These are phyloP conservation scores for Mycena sanguinolenta DNA, from an alignment of 768 basidiomycete species.

Conservation along the genomic window DNA sequence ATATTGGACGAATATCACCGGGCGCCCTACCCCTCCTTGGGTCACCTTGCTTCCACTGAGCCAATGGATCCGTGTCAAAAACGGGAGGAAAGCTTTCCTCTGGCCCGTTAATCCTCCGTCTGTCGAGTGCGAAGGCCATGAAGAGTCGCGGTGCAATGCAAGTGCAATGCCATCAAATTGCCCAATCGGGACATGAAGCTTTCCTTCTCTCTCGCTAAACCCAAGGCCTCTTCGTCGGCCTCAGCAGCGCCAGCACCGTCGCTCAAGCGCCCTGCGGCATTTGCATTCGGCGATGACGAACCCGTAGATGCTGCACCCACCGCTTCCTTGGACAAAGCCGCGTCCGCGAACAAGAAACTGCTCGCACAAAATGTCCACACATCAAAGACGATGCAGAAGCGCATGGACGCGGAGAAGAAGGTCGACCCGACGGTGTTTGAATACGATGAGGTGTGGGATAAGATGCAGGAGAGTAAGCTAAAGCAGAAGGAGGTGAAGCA, in stretches of 20 bases:
- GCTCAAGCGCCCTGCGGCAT: constrained; percentile 72
- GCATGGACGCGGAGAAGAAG: constrained; percentile 82
- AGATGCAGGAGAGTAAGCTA: constrained; percentile 90
- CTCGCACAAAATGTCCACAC: constrained; percentile 70
- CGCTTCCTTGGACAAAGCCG: constrained; percentile 54
- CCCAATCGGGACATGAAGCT: constrained; percentile 75
- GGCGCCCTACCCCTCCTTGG: constrained; percentile 66
- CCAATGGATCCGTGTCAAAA: constrained; percentile 61
- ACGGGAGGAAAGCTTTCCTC: constrained; percentile 82
- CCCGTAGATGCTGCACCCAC: constrained; percentile 63
- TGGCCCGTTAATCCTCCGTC: constrained; percentile 92
- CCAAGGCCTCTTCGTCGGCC: constrained; percentile 65
- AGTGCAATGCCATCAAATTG: neutral
- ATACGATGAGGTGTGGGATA: constrained; percentile 97
- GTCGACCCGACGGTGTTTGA: constrained; percentile 89
- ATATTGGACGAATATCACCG: constrained; percentile 86
- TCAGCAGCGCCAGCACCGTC: constrained; percentile 58
- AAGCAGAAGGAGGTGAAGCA: constrained; percentile 84
- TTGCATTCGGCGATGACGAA: constrained; percentile 75
- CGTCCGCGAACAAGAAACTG: constrained; percentile 66
- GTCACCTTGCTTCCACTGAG: constrained; percentile 50
- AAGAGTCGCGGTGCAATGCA: neutral
- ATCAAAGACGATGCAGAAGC: constrained; percentile 76
- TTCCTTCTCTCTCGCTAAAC: constrained; percentile 85
- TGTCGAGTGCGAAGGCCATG: constrained; percentile 68